Conservation (phyloP, 805 yeast genomes). For the Priceomyces castillae region DNA sequence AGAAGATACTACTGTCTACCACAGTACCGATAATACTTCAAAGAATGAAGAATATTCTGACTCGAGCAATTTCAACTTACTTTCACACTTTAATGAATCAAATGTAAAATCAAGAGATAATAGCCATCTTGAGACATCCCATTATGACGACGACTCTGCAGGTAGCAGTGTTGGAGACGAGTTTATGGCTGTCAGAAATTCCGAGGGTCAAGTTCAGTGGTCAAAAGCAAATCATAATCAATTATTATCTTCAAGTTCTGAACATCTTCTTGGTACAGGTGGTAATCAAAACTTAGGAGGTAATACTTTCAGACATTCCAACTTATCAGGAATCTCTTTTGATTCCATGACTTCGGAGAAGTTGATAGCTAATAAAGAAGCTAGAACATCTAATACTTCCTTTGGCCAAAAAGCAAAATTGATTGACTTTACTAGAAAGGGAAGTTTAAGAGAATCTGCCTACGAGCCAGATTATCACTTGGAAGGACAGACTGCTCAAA, state of each 20-base stretch:
- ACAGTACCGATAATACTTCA: constrained; percentile 3
- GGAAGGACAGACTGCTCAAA: constrained; percentile 34
- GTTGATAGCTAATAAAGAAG: constrained; percentile 9
- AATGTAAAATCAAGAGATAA: constrained; percentile 14
- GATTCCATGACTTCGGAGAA: constrained; percentile 12
- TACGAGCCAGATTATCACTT: constrained; percentile 28
- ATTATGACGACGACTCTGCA: constrained; percentile 10
- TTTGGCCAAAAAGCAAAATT: constrained; percentile 37
- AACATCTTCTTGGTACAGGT: constrained; percentile 8
- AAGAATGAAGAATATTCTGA: constrained; percentile 7
- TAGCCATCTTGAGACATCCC: constrained; percentile 13
- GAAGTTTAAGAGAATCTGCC: constrained; percentile 40
- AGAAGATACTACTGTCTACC: constrained; percentile 13
- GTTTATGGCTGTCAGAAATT: constrained; percentile 25
- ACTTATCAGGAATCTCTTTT: constrained; percentile 22
- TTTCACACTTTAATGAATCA: constrained; percentile 19
- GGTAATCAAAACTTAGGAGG: background rate
- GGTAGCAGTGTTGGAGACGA: constrained; percentile 24
- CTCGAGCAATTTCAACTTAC: constrained; percentile 15
- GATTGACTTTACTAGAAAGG: constrained; percentile 47
- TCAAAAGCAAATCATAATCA: constrained; percentile 13
- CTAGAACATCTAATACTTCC: constrained; percentile 14
- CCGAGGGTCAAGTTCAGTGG: constrained; percentile 34
- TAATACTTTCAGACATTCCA: constrained; percentile 11
- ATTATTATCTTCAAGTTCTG: constrained; percentile 12